Evolutionary conservation across 805 yeast genomes (phyloP).

Genomic region (Candida silvatica): DNA sequence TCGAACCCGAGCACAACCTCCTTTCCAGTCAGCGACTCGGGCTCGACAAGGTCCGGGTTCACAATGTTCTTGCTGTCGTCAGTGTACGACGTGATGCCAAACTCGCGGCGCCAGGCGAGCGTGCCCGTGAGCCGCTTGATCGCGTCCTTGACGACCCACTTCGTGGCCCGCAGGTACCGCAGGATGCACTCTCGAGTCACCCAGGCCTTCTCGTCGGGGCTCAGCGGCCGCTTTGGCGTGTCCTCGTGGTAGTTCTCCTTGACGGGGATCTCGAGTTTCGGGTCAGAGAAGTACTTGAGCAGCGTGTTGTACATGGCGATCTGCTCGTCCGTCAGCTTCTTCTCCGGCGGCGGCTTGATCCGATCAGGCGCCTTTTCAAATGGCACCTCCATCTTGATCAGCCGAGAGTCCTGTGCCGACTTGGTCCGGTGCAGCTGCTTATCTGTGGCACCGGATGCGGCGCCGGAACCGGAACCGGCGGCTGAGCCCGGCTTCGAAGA

Average conservation of each 20-base stretch:
- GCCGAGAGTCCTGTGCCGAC: conserved; percentile 6
- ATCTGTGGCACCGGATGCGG: conserved; percentile 2
- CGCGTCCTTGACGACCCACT: conserved; percentile 73
- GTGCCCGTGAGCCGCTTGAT: conserved; percentile 69
- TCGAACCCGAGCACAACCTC: conserved; percentile 89
- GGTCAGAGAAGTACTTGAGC: conserved; percentile 49
- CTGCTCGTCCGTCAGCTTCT: conserved; percentile 44
- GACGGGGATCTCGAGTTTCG: conserved; percentile 40
- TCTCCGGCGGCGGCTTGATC: conserved; percentile 42
- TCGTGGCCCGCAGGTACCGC: conserved; percentile 88
- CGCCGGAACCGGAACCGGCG: too few relatives aligned
- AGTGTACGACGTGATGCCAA: conserved; percentile 51
- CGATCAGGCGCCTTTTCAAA: conserved; percentile 45
- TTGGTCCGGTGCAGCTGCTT: not conserved
- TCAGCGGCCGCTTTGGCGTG: conserved; percentile 28
- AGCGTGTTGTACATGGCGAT: conserved; percentile 53
- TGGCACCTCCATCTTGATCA: conserved; percentile 33
- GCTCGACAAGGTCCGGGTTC: conserved; percentile 44
- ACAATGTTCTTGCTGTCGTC: conserved; percentile 40
- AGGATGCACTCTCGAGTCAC: conserved; percentile 83
- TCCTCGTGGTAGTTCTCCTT: conserved; percentile 32
- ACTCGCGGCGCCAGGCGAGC: conserved; percentile 88
- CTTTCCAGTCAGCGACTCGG: conserved; percentile 87
- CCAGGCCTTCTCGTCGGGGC: conserved; percentile 75
- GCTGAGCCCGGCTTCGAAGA: too few relatives aligned